Evolutionary conservation across 768 basidiomycete species (phyloP).

Genomic region (Leucocoprinus sp.): DNA sequence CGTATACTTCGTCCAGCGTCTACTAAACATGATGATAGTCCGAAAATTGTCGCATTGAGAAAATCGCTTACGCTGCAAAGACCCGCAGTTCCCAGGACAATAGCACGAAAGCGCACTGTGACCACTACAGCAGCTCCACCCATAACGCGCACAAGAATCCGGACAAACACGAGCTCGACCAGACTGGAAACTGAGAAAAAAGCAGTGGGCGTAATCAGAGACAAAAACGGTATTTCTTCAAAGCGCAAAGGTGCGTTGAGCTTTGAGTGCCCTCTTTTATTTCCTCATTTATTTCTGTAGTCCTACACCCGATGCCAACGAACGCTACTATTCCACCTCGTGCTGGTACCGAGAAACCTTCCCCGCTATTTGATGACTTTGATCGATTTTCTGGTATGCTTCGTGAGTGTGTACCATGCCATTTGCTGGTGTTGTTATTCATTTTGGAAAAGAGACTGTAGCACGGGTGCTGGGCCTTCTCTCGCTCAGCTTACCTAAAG

Average conservation of each 20-base stretch:
- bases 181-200: conserved; percentile 18
- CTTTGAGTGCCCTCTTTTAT: conserved; percentile 3
- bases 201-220: conserved; percentile 12
- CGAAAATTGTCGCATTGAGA: conserved; percentile 15
- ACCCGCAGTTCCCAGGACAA: not conserved
- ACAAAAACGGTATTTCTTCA: conserved; percentile 32
- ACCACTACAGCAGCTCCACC: conserved; percentile 11
- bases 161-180: conserved; percentile 16
- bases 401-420: conserved; percentile 32
- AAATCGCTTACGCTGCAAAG: conserved; percentile 11
- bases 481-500: conserved; percentile 54
- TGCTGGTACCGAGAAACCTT: conserved; percentile 13
- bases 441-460: conserved; percentile 1
- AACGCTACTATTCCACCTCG: conserved; percentile 22
- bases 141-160: conserved; percentile 14
- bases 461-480: conserved; percentile 58
- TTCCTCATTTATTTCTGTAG: conserved; percentile 14
- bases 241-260: conserved; percentile 27
- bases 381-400: conserved; percentile 39
- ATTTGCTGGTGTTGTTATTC: not conserved
- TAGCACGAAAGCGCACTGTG: conserved; percentile 2
- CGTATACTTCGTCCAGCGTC: conserved; percentile 26
- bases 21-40: conserved; percentile 11
- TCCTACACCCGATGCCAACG: conserved; percentile 22
- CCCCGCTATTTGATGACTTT: conserved; percentile 30